These are phyloP conservation scores for Pilasporangium apinafurcum DNA, from an alignment of 352 stramenopile species.

Conservation along the genomic window DNA sequence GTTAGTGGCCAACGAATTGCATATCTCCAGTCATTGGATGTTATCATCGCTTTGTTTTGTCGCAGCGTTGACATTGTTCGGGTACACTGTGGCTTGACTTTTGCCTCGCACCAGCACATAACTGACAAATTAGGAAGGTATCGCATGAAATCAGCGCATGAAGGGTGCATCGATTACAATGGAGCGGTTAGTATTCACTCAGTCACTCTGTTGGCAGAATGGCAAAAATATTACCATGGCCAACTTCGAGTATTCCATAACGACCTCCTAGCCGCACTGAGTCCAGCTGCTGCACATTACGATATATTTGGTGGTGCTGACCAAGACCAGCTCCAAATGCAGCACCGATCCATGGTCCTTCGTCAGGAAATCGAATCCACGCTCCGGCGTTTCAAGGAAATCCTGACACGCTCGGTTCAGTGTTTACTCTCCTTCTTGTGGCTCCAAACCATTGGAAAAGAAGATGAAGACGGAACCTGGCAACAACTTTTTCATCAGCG, in stretches of 20 bases:
- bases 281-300: neutral
- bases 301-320: slow-evolving; percentile 3
- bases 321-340: neutral
- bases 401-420: neutral
- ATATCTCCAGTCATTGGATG: too few relatives aligned
- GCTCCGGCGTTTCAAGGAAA: neutral
- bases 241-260: slow-evolving; percentile 14
- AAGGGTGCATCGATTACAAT: too few relatives aligned
- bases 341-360: too few relatives aligned
- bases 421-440: slow-evolving; percentile 10
- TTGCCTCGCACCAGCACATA: too few relatives aligned
- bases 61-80: too few relatives aligned
- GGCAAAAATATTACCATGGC: slow-evolving; percentile 21
- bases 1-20: slow-evolving; percentile 10
- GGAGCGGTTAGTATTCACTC: neutral
- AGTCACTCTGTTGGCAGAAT: slow-evolving; percentile 13
- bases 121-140: too few relatives aligned
- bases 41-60: too few relatives aligned
- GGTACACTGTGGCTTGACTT: too few relatives aligned
- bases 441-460: slow-evolving; percentile 3
- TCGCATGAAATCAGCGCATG: neutral
- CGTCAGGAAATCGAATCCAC: slow-evolving; percentile 3
- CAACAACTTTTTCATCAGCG: neutral
- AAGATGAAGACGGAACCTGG: neutral
- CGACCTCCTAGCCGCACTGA: slow-evolving; percentile 1